phyloP scores from a whole-genome alignment of 768 basidiomycete genomes.

The Xanthoconium purpureum region DNA sequence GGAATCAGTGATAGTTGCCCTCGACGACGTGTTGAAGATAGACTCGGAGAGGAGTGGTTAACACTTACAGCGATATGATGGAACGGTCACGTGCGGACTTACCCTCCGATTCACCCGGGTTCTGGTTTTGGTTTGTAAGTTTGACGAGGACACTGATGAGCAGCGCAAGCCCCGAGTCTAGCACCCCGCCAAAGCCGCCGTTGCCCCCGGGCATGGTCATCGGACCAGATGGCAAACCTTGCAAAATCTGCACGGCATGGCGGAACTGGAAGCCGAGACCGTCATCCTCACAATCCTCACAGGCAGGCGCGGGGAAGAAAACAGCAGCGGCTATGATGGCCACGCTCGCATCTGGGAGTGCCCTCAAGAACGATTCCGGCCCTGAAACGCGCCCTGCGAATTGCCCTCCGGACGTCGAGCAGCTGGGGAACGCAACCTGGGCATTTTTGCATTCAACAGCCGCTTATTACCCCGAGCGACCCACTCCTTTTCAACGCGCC shows the following conservation, averaged over 20 bases:
- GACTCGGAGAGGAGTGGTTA: no score
- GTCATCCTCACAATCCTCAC: constrained; percentile 21
- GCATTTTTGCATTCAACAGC: constrained; percentile 95
- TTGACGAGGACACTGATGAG: constrained; percentile 9
- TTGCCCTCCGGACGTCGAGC: constrained; percentile 89
- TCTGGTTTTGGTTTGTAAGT: no score
- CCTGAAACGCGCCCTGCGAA: constrained; percentile 48
- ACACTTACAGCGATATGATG: neutral
- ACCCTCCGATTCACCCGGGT: neutral
- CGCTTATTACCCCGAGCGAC: constrained; percentile 88
- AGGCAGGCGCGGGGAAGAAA: constrained; percentile 28
- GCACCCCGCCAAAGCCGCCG: constrained; percentile 15
- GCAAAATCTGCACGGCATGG: constrained; percentile 87
- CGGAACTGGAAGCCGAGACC: constrained; percentile 58
- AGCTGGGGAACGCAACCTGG: constrained; percentile 92
- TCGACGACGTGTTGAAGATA: neutral
- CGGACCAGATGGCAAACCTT: constrained; percentile 92
- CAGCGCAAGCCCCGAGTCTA: constrained; percentile 3
- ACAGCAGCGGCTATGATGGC: constrained; percentile 35
- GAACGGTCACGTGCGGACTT: constrained; percentile 17
- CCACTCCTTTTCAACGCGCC: constrained; percentile 69
- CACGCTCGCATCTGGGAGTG: constrained; percentile 31
- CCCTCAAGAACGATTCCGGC: constrained; percentile 26
- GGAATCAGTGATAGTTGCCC: neutral
- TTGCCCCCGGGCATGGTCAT: constrained; percentile 82